Evolutionary conservation across 1,284 basidiomycete species (phyloP).

Genomic region (Ganoderma sp.): DNA sequence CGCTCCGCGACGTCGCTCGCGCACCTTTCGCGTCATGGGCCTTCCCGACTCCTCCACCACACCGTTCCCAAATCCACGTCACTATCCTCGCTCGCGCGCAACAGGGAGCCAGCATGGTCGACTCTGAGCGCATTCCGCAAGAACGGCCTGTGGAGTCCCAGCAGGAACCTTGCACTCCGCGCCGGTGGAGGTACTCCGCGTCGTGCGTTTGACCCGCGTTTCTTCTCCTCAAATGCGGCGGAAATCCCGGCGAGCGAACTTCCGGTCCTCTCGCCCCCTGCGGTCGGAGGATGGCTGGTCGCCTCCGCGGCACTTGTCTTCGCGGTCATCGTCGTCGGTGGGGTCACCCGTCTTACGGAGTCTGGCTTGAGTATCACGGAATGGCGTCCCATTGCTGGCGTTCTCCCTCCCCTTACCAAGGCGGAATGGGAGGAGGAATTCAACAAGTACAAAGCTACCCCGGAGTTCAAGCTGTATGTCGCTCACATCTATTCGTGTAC

Average conservation of each 20-base stretch:
- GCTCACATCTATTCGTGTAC: neutral
- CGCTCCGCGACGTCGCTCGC: constrained; percentile 25
- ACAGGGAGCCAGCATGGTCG: constrained; percentile 1
- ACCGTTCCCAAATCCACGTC: constrained; percentile 15
- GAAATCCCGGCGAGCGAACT: constrained; percentile 42
- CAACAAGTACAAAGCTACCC: constrained; percentile 93
- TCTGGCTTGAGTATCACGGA: constrained; percentile 98
- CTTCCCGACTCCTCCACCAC: constrained; percentile 34
- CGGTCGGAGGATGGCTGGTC: constrained; percentile 85
- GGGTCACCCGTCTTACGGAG: constrained; percentile 96
- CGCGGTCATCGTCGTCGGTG: constrained; percentile 93
- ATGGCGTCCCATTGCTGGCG: constrained; percentile 94
- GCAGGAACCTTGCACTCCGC: constrained; percentile 27
- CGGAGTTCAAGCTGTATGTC: constrained; percentile 94
- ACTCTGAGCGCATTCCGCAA: constrained; percentile 11
- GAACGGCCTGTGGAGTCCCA: constrained; percentile 19
- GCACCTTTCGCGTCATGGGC: constrained; percentile 24
- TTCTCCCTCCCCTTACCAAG: constrained; percentile 81
- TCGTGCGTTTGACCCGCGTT: constrained; percentile 44
- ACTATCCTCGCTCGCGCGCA: constrained; percentile 10
- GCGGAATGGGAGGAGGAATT: constrained; percentile 91
- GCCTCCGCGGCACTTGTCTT: constrained; percentile 86
- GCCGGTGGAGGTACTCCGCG: constrained; percentile 22
- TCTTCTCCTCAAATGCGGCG: constrained; percentile 49
- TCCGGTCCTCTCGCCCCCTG: constrained; percentile 71